Base-by-base conservation (phyloP, 139 green algal species). In the Micromonas commoda region DNA sequence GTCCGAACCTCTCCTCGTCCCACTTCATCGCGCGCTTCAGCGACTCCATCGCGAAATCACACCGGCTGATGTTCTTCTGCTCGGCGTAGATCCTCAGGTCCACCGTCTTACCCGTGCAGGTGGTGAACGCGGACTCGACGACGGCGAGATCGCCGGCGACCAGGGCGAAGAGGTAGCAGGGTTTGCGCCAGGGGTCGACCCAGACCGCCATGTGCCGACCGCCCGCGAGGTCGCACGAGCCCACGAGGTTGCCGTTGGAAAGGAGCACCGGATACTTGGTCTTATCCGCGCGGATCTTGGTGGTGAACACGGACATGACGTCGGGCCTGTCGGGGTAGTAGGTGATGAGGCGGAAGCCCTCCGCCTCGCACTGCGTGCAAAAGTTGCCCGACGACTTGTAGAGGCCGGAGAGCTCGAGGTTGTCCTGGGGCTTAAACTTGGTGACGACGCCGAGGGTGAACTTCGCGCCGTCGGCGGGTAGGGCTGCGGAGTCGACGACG, bases 111-210 rank as follows among this genome's bases (percentile, higher is more conserved):
- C 93, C 93, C 4, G 6, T 38, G 13, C 16, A 33, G 6, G 95
- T 98, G 51, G 61, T 92, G 85, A 93, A 98, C 16, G 29, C 85
- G 80, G 94, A 88, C 82, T 97, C 88, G 39, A 91, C 51, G 71
- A 61, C 71, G 2, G 82, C 82, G 61, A 98, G 86, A 79, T 94
- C 84, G 38, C 95, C 95, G 0, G 95, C 95, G 33, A 99, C 94
- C 63, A 99, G 87, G 0, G 95, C 95, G 87, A 99, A 99, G 64
- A 99, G 88, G 86, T 99, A 99, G 86, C 87, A 97, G 19, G 95
- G 95, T 89, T 99, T 99, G 45, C 76, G 80, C 82, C 89, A 98
- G 21, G 95, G 95, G 86, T 99, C 95, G 78, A 88, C 69, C 82
- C 82, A 91, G 66, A 91, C 86, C 83, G 91, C 94, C 64, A 92